These are phyloP conservation scores for Citrus reticulata DNA, from an alignment of 345 rosid genomes.

Conservation along the genomic window DNA sequence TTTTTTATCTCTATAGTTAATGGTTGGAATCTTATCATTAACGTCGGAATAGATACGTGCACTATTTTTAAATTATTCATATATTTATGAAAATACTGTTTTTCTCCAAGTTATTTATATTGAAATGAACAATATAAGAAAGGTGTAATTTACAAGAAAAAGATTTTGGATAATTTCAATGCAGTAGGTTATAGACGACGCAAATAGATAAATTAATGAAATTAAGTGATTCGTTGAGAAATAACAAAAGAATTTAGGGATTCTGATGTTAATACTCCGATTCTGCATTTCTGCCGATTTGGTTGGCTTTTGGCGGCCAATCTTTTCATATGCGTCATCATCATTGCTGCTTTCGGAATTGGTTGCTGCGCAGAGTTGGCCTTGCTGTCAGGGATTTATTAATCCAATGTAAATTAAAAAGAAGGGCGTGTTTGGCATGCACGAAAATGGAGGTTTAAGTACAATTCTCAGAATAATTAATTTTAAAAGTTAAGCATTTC, in stretches of 20 bases:
- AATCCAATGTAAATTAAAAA: not conserved
- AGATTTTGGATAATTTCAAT: too few species aligned
- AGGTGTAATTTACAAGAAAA: too few species aligned
- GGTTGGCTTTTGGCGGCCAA: constrained; percentile 16
- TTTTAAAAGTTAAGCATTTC: too few species aligned
- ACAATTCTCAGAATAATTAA: too few species aligned
- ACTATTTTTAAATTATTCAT: too few species aligned
- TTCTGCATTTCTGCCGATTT: not conserved
- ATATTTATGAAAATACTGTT: too few species aligned
- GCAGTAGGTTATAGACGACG: not conserved
- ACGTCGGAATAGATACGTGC: fast-evolving
- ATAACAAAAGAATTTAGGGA: not conserved
- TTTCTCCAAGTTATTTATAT: too few species aligned
- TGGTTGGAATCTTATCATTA: fast-evolving
- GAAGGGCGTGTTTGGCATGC: not conserved
- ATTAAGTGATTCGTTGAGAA: not conserved
- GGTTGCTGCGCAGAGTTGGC: not conserved
- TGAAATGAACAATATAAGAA: too few species aligned
- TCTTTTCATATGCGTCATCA: not conserved
- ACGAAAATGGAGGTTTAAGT: not conserved
- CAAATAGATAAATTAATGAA: not conserved
- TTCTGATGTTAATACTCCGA: not conserved
- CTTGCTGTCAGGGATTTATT: not conserved
- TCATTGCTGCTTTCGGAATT: not conserved
- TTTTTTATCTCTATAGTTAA: too few species aligned